A percentile compares a stretch with the other conserved stretches of the same genome.
Conservation (phyloP, 305 asterid species). For the Fraxinus nigra region DNA sequence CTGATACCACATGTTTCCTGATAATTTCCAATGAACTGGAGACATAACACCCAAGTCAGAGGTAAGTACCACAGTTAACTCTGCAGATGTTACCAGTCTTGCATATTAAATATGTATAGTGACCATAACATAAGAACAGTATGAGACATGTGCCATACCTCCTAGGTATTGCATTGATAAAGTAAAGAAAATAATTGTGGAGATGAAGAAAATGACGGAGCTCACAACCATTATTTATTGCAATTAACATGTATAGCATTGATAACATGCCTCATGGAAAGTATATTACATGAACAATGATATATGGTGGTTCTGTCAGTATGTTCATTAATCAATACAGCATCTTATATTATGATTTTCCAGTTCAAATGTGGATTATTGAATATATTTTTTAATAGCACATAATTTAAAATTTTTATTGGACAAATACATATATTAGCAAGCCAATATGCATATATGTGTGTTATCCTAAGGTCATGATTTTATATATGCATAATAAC, state of each 20-base stretch:
- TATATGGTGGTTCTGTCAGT: neutral
- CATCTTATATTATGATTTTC: neutral
- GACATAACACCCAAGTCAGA: conserved; percentile 33
- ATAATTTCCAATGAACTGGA: conserved; percentile 89
- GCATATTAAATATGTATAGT: conserved; percentile 4
- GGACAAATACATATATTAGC: neutral
- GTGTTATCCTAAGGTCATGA: neutral
- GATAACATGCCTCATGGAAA: neutral
- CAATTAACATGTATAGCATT: neutral
- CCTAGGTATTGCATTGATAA: neutral
- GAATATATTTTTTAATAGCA: neutral
- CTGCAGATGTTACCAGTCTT: neutral
- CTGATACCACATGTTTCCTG: conserved; percentile 74
- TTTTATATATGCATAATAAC: neutral
- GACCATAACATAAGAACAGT: neutral
- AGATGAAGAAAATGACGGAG: neutral
- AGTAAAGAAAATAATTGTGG: neutral
- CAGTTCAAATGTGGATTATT: neutral
- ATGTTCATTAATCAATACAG: neutral
- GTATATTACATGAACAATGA: neutral
- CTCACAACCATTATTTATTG: neutral
- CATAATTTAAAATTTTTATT: neutral
- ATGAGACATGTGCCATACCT: neutral
- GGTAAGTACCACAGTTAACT: conserved; percentile 11
- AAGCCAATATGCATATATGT: neutral